Evolutionary conservation across 2,329 filamentous ascomycete genomes (phyloP), one percentile per base, ranked within the genome.

Genomic region (Nemania sp.): DNA sequence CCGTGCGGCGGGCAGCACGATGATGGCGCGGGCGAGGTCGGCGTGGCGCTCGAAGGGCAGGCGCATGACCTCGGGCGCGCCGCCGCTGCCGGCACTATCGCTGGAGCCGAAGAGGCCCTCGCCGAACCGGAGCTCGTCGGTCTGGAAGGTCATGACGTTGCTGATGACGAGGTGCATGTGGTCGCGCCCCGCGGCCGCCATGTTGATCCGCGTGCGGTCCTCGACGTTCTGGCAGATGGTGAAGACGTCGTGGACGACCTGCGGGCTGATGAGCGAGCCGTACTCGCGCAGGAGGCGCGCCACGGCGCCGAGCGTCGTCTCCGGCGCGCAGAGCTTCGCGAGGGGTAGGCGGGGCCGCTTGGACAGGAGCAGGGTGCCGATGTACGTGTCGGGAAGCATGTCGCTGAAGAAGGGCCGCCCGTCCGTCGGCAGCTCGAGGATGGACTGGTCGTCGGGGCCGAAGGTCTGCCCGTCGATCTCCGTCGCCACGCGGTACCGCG

Each of bases 381-480:
- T 72, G 51, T 72, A 75, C 0, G 68, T 69, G 4, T 67, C 61
- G 1, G 72, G 73, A 0, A 74, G 62, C 5, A 63, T 50, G 2
- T 68, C 67, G 4, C 69, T 72, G 39, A 74, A 74, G 55, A 69
- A 71, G 0, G 71, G 71, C 0, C 72, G 70, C 0, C 67, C 69
- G 20, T 74, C 75, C 1, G 69, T 75, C 2, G 74, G 70, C 3
- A 74, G 51, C 40, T 78, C 75, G 5, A 78, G 63, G 39, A 76
- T 73, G 1, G 73, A 72, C 9, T 67, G 51, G 7, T 72, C 69
- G 7, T 72, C 66, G 0, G 68, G 60, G 0, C 64, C 65, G 1
- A 59, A 66, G 13, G 67, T 42, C 21, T 68, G n/a, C n/a, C 48
- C 48, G 2, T 20, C 40, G 29, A 59, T 54, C 45, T 59, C 56